Evolutionary conservation across 768 basidiomycete genomes (phyloP).

Genomic region (Collybia sp.): DNA sequence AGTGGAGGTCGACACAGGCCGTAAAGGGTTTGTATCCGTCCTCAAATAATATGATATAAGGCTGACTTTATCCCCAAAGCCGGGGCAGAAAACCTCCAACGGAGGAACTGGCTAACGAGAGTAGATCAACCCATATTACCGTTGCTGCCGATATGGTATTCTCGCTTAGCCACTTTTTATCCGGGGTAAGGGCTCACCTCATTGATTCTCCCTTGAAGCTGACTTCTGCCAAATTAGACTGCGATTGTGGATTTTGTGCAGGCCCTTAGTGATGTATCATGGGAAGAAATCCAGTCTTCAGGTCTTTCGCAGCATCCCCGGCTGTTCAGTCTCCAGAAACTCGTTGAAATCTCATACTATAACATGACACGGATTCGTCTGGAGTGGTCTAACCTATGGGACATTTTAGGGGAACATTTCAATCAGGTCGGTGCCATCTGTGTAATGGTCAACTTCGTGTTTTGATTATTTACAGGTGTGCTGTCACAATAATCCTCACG

Average conservation of each 20-base stretch:
- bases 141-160: slow-evolving; percentile 99
- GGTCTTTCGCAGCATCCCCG: slow-evolving; percentile 92
- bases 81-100: slow-evolving; percentile 64
- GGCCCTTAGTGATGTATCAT: slow-evolving; percentile 93
- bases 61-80: slow-evolving; percentile 17
- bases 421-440: slow-evolving; percentile 65
- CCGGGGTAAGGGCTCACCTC: slow-evolving; percentile 64
- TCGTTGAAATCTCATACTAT: slow-evolving; percentile 99
- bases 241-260: slow-evolving; percentile 98
- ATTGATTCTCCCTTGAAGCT: slow-evolving; percentile 2
- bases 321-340: slow-evolving; percentile 93
- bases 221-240: slow-evolving; percentile 42
- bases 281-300: slow-evolving; percentile 99
- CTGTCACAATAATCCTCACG: slow-evolving; percentile 95
- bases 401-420: slow-evolving; percentile 96
- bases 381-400: slow-evolving; percentile 98
- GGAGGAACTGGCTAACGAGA: slow-evolving; percentile 95
- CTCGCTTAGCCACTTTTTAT: slow-evolving; percentile 89
- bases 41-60: slow-evolving; percentile 5
- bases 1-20: slow-evolving; percentile 74
- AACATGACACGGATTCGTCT: slow-evolving; percentile 98
- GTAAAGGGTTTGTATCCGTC: slow-evolving; percentile 63
- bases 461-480: slow-evolving; percentile 63
- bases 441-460: background rate
- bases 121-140: slow-evolving; percentile 95